These are phyloP conservation scores for Helicocarpus griseus DNA, from an alignment of 2,329 filamentous ascomycete genomes.

Conservation along the genomic window DNA sequence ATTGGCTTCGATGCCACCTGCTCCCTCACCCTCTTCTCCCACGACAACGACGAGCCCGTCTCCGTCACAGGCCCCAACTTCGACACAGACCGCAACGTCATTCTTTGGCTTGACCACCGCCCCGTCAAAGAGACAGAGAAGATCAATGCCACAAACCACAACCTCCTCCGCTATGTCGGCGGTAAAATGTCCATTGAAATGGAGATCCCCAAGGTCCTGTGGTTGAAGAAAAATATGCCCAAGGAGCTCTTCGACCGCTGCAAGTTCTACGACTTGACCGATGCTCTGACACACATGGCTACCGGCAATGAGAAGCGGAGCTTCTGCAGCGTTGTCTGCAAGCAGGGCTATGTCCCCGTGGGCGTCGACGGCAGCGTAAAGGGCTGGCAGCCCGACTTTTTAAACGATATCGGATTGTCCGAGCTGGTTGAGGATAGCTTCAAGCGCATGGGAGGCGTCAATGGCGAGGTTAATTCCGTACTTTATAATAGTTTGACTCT, in stretches of 20 bases:
- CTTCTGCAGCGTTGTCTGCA: slow-evolving; percentile 94
- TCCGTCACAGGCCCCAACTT: slow-evolving; percentile 86
- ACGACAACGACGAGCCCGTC: slow-evolving; percentile 83
- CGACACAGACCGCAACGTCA: slow-evolving; percentile 83
- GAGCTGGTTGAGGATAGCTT: slow-evolving; percentile 81
- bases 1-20: slow-evolving; percentile 99
- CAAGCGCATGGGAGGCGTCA: slow-evolving; percentile 84
- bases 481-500: too few species aligned
- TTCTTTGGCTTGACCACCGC: slow-evolving; percentile 94
- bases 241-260: slow-evolving; percentile 79
- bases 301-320: slow-evolving; percentile 86
- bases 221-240: slow-evolving; percentile 98
- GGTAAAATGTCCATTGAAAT: slow-evolving; percentile 99
- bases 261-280: slow-evolving; percentile 93
- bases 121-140: slow-evolving; percentile 82
- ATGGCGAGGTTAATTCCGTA: slow-evolving; percentile 61
- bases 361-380: slow-evolving; percentile 95
- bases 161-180: slow-evolving; percentile 88
- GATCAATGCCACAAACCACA: slow-evolving; percentile 89
- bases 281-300: slow-evolving; percentile 87
- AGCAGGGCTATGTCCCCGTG: slow-evolving; percentile 94
- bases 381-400: slow-evolving; percentile 96
- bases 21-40: slow-evolving; percentile 81
- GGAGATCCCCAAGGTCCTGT: slow-evolving; percentile 97
- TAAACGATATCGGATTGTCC: slow-evolving; percentile 72